Evolutionary conservation across 768 basidiomycete species (phyloP).

Genomic region (Leccinum subtestaceum): DNA sequence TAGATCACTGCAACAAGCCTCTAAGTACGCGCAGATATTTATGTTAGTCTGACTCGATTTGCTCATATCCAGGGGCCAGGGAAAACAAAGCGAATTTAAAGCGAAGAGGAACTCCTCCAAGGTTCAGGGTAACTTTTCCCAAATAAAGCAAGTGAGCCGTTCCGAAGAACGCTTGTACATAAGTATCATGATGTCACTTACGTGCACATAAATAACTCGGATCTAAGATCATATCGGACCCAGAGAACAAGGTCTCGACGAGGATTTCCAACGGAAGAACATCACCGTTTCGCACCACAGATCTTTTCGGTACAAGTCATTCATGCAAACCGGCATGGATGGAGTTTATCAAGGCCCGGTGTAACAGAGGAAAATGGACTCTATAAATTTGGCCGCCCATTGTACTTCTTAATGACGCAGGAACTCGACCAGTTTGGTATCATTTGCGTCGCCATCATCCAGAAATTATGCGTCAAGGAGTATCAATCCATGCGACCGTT

Average conservation of each 20-base stretch:
- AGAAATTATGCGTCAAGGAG: not conserved
- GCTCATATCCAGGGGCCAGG: not conserved
- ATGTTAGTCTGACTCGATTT: not conserved
- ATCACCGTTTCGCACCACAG: not conserved
- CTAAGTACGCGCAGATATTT: conserved; percentile 3
- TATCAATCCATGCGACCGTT: not conserved
- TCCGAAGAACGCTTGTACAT: too few species aligned
- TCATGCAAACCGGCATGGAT: not conserved
- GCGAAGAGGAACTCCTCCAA: not conserved
- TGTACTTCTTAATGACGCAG: not conserved
- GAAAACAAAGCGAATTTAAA: not conserved
- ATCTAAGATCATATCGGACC: not conserved
- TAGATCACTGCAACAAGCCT: not conserved
- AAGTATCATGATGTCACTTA: not conserved
- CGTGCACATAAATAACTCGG: not conserved
- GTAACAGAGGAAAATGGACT: not conserved
- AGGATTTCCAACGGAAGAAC: not conserved
- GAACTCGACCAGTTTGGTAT: not conserved
- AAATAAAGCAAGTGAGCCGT: not conserved
- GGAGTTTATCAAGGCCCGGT: not conserved
- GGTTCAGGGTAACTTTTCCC: not conserved
- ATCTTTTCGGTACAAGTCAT: not conserved
- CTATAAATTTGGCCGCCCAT: not conserved
- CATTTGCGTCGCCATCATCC: not conserved
- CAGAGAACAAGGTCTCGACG: not conserved